A percentile compares a stretch with the other conserved stretches of the same genome.
These are phyloP conservation scores for Carex scoparia DNA, from an alignment of 176 grass and related monocot genomes.

Conservation along the genomic window DNA sequence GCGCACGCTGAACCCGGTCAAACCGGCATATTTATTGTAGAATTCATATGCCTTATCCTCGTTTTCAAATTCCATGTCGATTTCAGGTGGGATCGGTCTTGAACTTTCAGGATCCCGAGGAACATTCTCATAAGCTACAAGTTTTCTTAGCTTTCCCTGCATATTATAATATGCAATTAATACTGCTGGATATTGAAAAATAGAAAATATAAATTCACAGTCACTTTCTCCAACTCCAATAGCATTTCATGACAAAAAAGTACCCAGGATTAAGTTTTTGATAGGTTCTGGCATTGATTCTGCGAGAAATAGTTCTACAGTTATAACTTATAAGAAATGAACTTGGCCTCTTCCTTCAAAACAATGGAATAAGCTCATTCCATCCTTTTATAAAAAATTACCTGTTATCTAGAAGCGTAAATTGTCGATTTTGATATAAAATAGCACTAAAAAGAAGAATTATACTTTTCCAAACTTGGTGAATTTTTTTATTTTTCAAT, in stretches of 20 bases:
- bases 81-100: constrained; percentile 29
- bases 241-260: neutral
- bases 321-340: neutral
- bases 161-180: constrained; percentile 7
- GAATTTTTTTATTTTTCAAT: neutral
- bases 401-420: neutral
- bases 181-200: neutral
- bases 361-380: neutral
- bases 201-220: neutral
- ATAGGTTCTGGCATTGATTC: neutral
- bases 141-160: constrained; percentile 55
- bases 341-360: neutral
- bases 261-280: neutral
- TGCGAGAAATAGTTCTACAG: neutral
- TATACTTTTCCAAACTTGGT: neutral
- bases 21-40: constrained; percentile 41
- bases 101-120: constrained; percentile 26
- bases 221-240: neutral
- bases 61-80: constrained; percentile 45
- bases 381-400: neutral
- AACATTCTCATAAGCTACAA: constrained; percentile 38
- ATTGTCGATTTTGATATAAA: neutral
- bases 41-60: constrained; percentile 40
- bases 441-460: neutral
- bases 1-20: constrained; percentile 40